These are phyloP conservation scores for Coleophoma eucalyptorum DNA, from an alignment of 2,329 filamentous ascomycete species.

Conservation along the genomic window DNA sequence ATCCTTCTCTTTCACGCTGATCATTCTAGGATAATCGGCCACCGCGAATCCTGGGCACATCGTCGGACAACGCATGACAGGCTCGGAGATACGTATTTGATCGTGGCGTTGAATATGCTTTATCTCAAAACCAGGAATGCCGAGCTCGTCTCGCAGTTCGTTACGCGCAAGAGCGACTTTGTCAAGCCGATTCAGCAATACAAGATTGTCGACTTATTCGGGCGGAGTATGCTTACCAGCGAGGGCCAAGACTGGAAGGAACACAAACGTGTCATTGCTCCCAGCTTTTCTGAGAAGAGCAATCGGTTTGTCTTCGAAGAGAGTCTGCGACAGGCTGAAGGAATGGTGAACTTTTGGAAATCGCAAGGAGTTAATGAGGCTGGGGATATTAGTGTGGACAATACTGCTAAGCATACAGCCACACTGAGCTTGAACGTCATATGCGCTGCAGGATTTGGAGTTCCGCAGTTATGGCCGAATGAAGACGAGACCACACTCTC, in stretches of 20 bases:
- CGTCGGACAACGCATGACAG: slow-evolving; percentile 7
- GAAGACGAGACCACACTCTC: slow-evolving; percentile 29
- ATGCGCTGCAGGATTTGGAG: slow-evolving; percentile 46
- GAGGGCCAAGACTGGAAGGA: slow-evolving; percentile 27
- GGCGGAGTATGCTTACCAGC: slow-evolving; percentile 23
- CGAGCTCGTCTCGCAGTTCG: slow-evolving; percentile 21
- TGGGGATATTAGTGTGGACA: slow-evolving; percentile 27
- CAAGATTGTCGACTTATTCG: slow-evolving; percentile 25
- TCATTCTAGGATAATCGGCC: slow-evolving; percentile 10
- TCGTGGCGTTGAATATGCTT: slow-evolving; percentile 14
- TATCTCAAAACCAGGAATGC: slow-evolving; percentile 22
- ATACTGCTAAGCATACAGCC: slow-evolving; percentile 42
- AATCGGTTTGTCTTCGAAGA: slow-evolving; percentile 39
- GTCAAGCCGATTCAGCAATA: slow-evolving; percentile 25
- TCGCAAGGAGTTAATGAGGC: slow-evolving; percentile 3
- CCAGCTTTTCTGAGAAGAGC: slow-evolving; percentile 38
- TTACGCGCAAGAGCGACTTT: slow-evolving; percentile 22
- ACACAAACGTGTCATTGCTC: slow-evolving; percentile 27
- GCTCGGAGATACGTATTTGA: slow-evolving; percentile 22
- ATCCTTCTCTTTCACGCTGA: background rate
- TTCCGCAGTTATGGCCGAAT: slow-evolving; percentile 31
- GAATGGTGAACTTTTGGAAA: slow-evolving; percentile 34
- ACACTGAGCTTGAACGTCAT: slow-evolving; percentile 49
- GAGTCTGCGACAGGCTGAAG: slow-evolving; percentile 40
- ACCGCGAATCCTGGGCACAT: slow-evolving; percentile 10